Evolutionary conservation across 768 basidiomycete genomes (phyloP).

Genomic region (Mycena metata): DNA sequence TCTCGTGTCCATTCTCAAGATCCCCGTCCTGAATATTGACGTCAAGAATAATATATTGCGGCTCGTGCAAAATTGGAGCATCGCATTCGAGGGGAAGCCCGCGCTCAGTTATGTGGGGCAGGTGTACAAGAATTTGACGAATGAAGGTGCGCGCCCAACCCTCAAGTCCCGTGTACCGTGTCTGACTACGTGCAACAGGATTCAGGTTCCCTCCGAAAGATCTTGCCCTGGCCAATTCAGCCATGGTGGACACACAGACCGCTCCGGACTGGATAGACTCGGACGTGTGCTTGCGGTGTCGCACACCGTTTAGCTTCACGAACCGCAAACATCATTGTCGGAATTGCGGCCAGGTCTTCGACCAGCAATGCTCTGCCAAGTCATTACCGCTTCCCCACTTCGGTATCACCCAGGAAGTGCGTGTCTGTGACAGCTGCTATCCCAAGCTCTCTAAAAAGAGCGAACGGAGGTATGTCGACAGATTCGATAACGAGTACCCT

Average conservation of each 20-base stretch:
- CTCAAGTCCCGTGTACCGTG: constrained; percentile 12
- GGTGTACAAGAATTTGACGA: constrained; percentile 81
- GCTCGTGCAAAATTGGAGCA: constrained; percentile 93
- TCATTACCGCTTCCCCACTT: constrained; percentile 89
- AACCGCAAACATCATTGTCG: constrained; percentile 99
- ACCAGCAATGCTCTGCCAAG: constrained; percentile 92
- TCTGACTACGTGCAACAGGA: constrained; percentile 57
- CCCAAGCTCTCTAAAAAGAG: constrained; percentile 78
- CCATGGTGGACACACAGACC: constrained; percentile 91
- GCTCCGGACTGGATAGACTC: constrained; percentile 99
- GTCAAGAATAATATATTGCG: constrained; percentile 86
- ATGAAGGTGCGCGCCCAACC: constrained; percentile 70
- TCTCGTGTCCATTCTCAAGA: constrained; percentile 88
- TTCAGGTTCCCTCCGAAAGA: constrained; percentile 89
- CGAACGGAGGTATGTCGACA: constrained; percentile 64
- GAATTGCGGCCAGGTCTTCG: constrained; percentile 97
- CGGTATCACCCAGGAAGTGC: constrained; percentile 91
- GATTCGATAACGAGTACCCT: not conserved
- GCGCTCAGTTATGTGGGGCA: constrained; percentile 81
- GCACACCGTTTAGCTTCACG: constrained; percentile 91
- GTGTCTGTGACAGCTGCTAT: constrained; percentile 94
- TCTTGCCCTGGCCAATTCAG: constrained; percentile 73
- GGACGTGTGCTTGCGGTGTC: constrained; percentile 93
- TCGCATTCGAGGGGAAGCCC: constrained; percentile 88
- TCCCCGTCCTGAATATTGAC: constrained; percentile 80